Evolutionary conservation across 2,329 filamentous ascomycete genomes (phyloP), one percentile per base, ranked within the genome.

Genomic region (Aspergillus nomiae): DNA sequence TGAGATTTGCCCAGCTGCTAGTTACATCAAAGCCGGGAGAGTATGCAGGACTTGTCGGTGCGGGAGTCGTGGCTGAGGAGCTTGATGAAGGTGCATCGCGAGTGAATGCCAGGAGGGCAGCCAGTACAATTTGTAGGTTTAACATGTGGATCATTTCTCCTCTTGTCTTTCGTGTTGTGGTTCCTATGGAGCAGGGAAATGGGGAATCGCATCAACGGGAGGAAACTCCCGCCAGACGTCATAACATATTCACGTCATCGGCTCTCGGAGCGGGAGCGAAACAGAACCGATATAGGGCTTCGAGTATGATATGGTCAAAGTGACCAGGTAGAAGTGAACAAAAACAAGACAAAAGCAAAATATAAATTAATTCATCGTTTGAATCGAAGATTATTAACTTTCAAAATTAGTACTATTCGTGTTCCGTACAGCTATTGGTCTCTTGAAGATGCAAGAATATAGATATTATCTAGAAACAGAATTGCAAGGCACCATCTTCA

Each of bases 1-100:
- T 71, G 4, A 76, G 65, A 30, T 75, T 76, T 2, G 63, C 73
- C 74, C 74, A 76, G 63, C 67, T 73, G 14, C 62, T 65, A 19
- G 63, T 72, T 61, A 75, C 72, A 61, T 75, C 72, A 63, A 76
- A 77, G 0, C 70, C 72, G n/a, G 72, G 69, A 9, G 67, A 64
- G 59, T 71, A 74, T 24, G 63, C 67, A 7, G 65, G 55, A 7
- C 70, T 72, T 2, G 71, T 74, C 16, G 72, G 69, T 2, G 61
- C 66, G 2, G 68, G 43, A 12, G 55, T 45, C 16, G 63, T 56
- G 46, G 46, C 48, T n/a, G 54, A 32, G 1, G 58, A 38, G 12
- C 12, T 48, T 16, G 45, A 10, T 28, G 45, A 48, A 28, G 45
- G 45, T 26, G 62, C 45, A 12, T 36, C 34, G 12, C 60, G 34